Base-by-base conservation (phyloP, 306 rosid genomes). In the Mucuna pruriens region DNA sequence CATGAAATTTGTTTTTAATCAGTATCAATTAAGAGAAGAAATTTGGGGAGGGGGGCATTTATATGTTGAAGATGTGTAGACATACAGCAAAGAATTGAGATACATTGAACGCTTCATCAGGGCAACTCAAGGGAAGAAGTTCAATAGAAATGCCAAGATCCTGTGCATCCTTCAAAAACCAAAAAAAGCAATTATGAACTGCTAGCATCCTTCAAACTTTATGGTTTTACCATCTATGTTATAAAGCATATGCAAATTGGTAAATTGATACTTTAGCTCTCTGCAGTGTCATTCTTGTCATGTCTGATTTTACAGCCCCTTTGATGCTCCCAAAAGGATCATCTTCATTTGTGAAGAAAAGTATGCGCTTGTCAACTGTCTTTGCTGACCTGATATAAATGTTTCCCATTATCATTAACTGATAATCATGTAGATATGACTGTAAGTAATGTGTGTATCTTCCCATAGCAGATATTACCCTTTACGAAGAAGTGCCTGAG, bases 111-210 rank as follows among this genome's bases (percentile, higher is more conserved):
- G 33, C 85, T 80, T 82, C 89, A 70, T 82, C 79, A 8, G 92
- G 89, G 78, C 54, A 60, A 84, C 90, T 87, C 89, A 95, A 84
- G 19, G 99, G 99, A 58, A 95, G 94, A 86, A 93, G 90, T 79
- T 95, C 99, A 77, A 95, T 87, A 38, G 90, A 90, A 76, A 95
- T 91, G 72, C 94, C 97, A 85, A 95, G 96, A 89, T 91, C 99
- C 57, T 82, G 92, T 62, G 99, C 92, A 88, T 95, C 99, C 99
- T 95, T 68, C 39, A 73, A 77, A 82, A 81, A 75, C 62, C 66
- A 19, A 34, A 54, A 80, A 54, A 77, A 70, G 63, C 55, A 71
- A 25, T 11, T 20, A 74, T 68, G 48, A 87, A 72, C 69, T 62
- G 39, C 81, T 73, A 45, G 40, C 34, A 15, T 39, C 2, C 67